phyloP scores from a whole-genome alignment of 1,284 basidiomycete genomes.

The Fomitiporia mediterranea region DNA sequence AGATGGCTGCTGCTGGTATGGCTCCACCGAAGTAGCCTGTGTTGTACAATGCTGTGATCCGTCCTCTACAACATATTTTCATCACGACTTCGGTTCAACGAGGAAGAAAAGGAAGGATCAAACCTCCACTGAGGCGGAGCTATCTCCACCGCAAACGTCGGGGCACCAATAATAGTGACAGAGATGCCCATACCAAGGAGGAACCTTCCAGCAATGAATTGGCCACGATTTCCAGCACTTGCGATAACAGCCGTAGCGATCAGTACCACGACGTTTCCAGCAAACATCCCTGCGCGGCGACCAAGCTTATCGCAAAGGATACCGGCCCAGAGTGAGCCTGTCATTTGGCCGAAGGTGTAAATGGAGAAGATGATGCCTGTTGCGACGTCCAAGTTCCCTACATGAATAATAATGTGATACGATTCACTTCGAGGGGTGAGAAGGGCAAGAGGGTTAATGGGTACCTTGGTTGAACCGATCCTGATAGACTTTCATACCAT shows the following conservation, averaged over 20 bases:
- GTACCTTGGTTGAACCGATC: slow-evolving; percentile 11
- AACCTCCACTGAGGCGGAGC: slow-evolving; percentile 41
- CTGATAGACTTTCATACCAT: slow-evolving; percentile 19
- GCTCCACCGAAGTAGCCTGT: slow-evolving; percentile 30
- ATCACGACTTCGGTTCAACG: neutral
- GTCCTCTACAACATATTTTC: slow-evolving; percentile 27
- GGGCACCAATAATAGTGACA: slow-evolving; percentile 33
- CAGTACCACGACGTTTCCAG: slow-evolving; percentile 14
- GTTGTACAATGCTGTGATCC: slow-evolving; percentile 34
- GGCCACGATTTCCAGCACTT: slow-evolving; percentile 17
- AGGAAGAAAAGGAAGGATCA: neutral
- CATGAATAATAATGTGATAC: neutral
- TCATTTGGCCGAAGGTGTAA: slow-evolving; percentile 24
- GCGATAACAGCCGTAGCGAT: slow-evolving; percentile 28
- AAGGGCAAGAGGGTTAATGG: neutral
- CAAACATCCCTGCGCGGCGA: slow-evolving; percentile 32
- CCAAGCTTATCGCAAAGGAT: slow-evolving; percentile 26
- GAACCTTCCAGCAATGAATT: slow-evolving; percentile 31
- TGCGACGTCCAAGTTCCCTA: slow-evolving; percentile 17
- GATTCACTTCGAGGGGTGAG: neutral
- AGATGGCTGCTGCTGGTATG: slow-evolving; percentile 31
- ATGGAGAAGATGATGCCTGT: slow-evolving; percentile 25
- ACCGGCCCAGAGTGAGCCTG: slow-evolving; percentile 24
- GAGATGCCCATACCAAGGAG: slow-evolving; percentile 32
- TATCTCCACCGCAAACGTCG: slow-evolving; percentile 41